These are phyloP conservation scores for Zygotorulaspora danielsina DNA, from an alignment of 805 yeast genomes.

Conservation along the genomic window DNA sequence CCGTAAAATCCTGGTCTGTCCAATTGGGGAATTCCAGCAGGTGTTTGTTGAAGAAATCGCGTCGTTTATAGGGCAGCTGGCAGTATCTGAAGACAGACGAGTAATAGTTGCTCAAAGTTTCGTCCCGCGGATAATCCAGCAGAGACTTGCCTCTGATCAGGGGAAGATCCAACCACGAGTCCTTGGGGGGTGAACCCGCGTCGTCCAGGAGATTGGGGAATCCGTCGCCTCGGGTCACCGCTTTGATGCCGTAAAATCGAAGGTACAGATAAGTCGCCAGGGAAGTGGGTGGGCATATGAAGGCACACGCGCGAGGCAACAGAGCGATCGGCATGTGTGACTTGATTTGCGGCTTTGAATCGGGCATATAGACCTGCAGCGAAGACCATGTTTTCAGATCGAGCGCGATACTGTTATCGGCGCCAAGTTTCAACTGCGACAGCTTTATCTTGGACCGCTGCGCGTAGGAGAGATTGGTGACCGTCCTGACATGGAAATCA, in stretches of 20 bases:
- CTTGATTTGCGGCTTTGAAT: conserved; percentile 9
- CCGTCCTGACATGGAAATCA: conserved; percentile 31
- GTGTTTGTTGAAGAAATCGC: conserved; percentile 23
- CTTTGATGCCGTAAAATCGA: conserved; percentile 31
- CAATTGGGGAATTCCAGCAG: conserved; percentile 18
- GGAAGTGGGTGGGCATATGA: conserved; percentile 30
- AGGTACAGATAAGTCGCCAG: conserved; percentile 30
- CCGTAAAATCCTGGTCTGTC: conserved; percentile 11
- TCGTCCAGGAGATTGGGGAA: conserved; percentile 30
- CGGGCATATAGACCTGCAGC: conserved; percentile 10
- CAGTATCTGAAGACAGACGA: conserved; percentile 31
- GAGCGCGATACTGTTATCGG: conserved; percentile 3
- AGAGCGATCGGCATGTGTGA: conserved; percentile 18
- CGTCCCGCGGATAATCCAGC: conserved; percentile 31
- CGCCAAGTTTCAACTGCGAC: conserved; percentile 12
- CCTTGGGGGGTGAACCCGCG: conserved; percentile 7
- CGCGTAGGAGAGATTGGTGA: conserved; percentile 22
- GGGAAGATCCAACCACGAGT: conserved; percentile 23
- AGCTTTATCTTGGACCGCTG: conserved; percentile 27
- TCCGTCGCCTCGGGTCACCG: conserved; percentile 28
- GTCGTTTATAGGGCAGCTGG: conserved; percentile 30
- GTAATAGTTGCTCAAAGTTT: conserved; percentile 28
- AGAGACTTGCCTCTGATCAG: conserved; percentile 27
- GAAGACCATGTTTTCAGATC: conserved; percentile 9
- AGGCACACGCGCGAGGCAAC: conserved; percentile 25